These are phyloP conservation scores for Amaranthus palmeri DNA, from an alignment of 148 eudicot species.

Conservation along the genomic window DNA sequence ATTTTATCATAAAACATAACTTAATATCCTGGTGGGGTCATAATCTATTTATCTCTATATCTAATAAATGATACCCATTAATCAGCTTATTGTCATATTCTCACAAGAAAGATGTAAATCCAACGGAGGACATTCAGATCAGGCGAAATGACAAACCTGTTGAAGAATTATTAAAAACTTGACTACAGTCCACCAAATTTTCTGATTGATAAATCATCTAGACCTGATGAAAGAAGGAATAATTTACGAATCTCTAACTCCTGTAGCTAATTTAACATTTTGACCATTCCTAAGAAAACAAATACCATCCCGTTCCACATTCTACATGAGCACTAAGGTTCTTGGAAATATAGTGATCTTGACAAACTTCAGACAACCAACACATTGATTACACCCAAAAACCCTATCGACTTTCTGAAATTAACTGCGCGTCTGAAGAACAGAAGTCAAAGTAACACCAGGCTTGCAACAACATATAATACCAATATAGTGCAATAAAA, in stretches of 20 bases:
- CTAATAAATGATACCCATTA: neutral
- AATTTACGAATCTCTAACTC: neutral
- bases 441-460: neutral
- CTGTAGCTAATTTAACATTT: slow-evolving; percentile 5
- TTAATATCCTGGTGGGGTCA: neutral
- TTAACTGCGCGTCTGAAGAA: neutral
- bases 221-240: neutral
- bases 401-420: neutral
- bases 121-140: neutral
- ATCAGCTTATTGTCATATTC: neutral
- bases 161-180: neutral
- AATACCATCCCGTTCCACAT: neutral
- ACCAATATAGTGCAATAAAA: neutral
- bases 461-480: neutral
- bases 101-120: neutral
- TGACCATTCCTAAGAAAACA: neutral
- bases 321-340: neutral
- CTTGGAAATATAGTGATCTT: neutral
- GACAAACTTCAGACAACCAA: neutral
- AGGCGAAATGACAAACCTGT: neutral
- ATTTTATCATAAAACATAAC: no score
- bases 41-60: neutral
- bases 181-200: neutral
- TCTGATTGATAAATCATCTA: neutral
- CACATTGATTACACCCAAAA: neutral